A percentile compares a stretch with the other conserved stretches of the same genome.
phyloP scores from a whole-genome alignment of 83 land plant species.

The Picea mariana region DNA sequence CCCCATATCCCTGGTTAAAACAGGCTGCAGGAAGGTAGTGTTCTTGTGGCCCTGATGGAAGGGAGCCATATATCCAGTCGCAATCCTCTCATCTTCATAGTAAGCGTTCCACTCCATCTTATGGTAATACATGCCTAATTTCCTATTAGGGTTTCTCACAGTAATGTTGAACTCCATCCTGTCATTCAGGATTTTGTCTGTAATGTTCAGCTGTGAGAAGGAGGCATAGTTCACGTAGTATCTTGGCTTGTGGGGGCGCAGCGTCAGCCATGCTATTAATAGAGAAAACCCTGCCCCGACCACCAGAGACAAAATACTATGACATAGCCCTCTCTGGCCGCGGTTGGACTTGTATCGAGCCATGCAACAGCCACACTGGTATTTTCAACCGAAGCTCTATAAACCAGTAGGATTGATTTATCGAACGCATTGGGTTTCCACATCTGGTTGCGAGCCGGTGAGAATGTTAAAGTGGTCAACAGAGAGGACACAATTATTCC shows the following conservation, averaged over 20 bases:
- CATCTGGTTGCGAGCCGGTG: too few relatives aligned
- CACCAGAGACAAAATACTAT: too few relatives aligned
- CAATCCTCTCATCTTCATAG: conserved; percentile 24
- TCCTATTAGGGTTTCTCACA: conserved; percentile 44
- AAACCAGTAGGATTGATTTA: too few relatives aligned
- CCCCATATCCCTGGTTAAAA: too few relatives aligned
- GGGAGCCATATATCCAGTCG: conserved; percentile 16
- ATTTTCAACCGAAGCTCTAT: too few relatives aligned
- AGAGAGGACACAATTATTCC: too few relatives aligned
- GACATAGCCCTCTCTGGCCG: too few relatives aligned
- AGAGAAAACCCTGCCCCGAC: conserved; percentile 24
- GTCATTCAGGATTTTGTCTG: conserved; percentile 27
- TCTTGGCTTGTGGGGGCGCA: conserved; percentile 34
- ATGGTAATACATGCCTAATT: conserved; percentile 38
- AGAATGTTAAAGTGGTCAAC: too few relatives aligned
- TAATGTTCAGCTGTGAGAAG: conserved; percentile 33
- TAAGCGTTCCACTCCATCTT: conserved; percentile 22
- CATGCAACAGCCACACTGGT: too few relatives aligned
- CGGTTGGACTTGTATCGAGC: too few relatives aligned
- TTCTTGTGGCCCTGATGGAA: conserved; percentile 48
- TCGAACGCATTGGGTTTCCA: too few relatives aligned
- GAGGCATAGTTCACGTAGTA: conserved; percentile 30
- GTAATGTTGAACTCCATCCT: conserved; percentile 34
- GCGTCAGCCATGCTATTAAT: conserved; percentile 44
- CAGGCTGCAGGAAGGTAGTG: conserved; percentile 12